Percentiles rank a stretch among this genome's conserved stretches.
These are phyloP conservation scores for Dactylonectria macrodidyma DNA, from an alignment of 2,329 filamentous ascomycete species.

Conservation along the genomic window DNA sequence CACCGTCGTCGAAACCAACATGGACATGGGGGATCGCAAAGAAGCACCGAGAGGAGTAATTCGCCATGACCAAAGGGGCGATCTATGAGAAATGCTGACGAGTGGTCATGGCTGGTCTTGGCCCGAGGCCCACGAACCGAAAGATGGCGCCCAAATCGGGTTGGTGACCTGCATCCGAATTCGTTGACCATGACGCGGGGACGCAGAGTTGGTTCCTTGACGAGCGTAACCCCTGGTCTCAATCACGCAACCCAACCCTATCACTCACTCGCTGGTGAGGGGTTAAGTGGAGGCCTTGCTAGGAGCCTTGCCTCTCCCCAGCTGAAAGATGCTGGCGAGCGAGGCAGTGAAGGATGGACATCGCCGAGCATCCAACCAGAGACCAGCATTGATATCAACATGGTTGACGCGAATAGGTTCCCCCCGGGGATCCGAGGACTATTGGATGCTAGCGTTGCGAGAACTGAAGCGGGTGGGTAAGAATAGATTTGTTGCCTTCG, in stretches of 20 bases:
- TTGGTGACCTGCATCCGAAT: constrained; percentile 39
- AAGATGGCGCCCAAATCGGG: constrained; percentile 34
- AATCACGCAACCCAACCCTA: constrained; percentile 31
- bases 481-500: constrained; percentile 9
- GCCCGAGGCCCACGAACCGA: constrained; percentile 24
- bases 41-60: constrained; percentile 34
- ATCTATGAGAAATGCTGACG: constrained; percentile 37
- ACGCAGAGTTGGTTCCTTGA: constrained; percentile 40
- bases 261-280: constrained; percentile 28
- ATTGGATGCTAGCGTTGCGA: constrained; percentile 40
- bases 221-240: constrained; percentile 38
- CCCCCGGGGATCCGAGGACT: constrained; percentile 37
- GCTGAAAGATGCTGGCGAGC: constrained; percentile 33
- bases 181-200: constrained; percentile 43
- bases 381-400: constrained; percentile 34
- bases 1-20: constrained; percentile 17
- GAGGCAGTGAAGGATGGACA: constrained; percentile 43
- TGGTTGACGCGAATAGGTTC: constrained; percentile 42
- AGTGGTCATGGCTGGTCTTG: constrained; percentile 19
- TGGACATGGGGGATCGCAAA: constrained; percentile 32
- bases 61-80: constrained; percentile 31
- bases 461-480: not conserved
- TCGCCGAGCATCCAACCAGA: constrained; percentile 44
- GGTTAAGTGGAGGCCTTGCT: constrained; percentile 25
- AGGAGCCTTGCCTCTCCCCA: constrained; percentile 33